Base-by-base conservation (phyloP, 768 basidiomycete genomes). In the Hysterangium stoloniferum region DNA sequence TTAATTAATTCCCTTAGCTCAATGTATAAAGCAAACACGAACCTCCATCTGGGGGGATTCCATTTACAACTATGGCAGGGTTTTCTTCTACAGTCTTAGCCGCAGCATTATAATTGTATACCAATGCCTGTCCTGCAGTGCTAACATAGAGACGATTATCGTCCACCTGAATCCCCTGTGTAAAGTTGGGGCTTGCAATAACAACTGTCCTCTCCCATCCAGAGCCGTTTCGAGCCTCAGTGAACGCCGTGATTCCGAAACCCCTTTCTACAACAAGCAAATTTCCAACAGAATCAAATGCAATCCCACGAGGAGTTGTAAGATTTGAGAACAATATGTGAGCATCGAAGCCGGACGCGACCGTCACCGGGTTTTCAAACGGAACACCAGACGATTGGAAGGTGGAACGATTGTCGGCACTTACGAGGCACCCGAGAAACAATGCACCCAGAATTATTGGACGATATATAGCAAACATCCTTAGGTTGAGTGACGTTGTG, bases 191-290 rank as follows among this genome's bases (percentile, higher is more conserved):
- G 52, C 70, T 70, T 24, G 58, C 47, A 20, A 72, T 54, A 12
- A 73, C 68, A 12, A 73, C 59, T 3, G 61, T 66, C 2, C 72
- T 67, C 25, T 59, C 32, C 67, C 59, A 68, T 66, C 72, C 22
- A 64, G 68, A 4, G 59, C 56, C 32, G n/a, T 53, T 49, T 15
- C 22, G 31, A 22, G 56, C 61, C 28, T 48, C 43, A 9, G 55
- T 65, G 55, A 70, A 70, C 5, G 68, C 68, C 1, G 69, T 68
- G n/a, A 74, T 61, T 9, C 72, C 72, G 22, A 68, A 57, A 1
- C 71, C 70, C 20, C 68, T 64, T 50, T 74, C 72, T 27, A 74
- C 66, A 8, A 72, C 71, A 13, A 74, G 66, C 20, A 73, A 55
- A 53, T 73, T 72, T 27, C 65, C 57, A 25, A 56, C 36, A 2